Evolutionary conservation across 2,329 filamentous ascomycete species (phyloP), one percentile per base, ranked within the genome.

Genomic region (Fusarium mangiferae): DNA sequence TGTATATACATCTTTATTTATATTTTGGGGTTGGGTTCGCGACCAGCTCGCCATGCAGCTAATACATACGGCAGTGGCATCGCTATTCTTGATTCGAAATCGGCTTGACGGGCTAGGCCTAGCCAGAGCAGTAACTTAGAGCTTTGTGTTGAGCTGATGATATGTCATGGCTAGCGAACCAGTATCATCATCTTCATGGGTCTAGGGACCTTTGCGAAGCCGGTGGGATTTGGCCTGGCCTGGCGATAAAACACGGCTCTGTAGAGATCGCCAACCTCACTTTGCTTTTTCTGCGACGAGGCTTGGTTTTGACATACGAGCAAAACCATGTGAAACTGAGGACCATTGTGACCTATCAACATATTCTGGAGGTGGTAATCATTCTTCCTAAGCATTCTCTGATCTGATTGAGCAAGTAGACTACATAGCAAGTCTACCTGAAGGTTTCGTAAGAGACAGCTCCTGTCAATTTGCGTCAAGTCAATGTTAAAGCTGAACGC

Each of bases 211-310:
- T 33, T 38, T 44, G 20, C 22, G 28, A 67, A 49, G 30, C 28
- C 30, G 24, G 24, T 44, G 48, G 20, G 26, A 30, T 35, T 42
- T 33, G 41, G 33, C 30, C 45, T 30, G 45, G 26, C 35, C n/a
- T 46, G 41, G 51, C 35, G 33, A 52, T 28, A 41, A 38, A 22
- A 52, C 38, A 28, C 52, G 28, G 33, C 54, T 55, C 45, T 46
- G 10, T 13, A 59, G 54, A 45, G 7, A 65, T 35, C 36, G 22
- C 26, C 24, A n/a, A 35, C 46, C 33, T 44, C 33, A 28, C 48
- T 38, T 69, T 74, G 36, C 63, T 74, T 69, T 72, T 75, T 72
- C 68, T 59, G 35, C 68, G 26, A 55, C 52, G 59, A 42, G 57
- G 58, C 56, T 65, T 74, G 59, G 41, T 56, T 56, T 62, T 72